These are phyloP conservation scores for Lentinula sp. DNA, from an alignment of 768 basidiomycete species.

Conservation along the genomic window DNA sequence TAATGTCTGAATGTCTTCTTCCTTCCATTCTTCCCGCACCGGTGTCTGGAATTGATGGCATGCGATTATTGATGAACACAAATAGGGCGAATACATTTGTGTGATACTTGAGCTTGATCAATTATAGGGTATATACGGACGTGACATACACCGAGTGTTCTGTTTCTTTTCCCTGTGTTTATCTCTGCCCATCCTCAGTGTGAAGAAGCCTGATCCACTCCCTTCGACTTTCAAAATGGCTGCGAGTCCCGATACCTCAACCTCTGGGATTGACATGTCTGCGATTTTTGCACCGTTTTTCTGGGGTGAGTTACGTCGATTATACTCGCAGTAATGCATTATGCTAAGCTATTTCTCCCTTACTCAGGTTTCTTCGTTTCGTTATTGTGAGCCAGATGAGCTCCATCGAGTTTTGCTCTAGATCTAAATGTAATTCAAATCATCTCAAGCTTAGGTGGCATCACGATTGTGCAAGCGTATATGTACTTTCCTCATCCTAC, in stretches of 20 bases:
- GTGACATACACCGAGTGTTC: no score
- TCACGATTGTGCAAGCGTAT: slow-evolving; percentile 34
- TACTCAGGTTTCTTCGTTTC: slow-evolving; percentile 1
- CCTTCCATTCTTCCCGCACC: background rate
- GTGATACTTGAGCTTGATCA: no score
- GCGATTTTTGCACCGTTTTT: slow-evolving; percentile 2
- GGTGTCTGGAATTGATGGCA: background rate
- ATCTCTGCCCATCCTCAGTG: no score
- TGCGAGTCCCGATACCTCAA: background rate
- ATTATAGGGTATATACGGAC: no score
- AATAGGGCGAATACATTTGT: no score
- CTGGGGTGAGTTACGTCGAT: slow-evolving; percentile 1
- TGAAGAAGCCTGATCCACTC: no score
- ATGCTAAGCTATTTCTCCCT: background rate
- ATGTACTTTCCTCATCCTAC: slow-evolving; percentile 27
- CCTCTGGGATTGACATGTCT: background rate
- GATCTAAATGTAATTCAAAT: background rate
- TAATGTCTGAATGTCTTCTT: background rate
- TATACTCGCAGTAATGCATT: background rate
- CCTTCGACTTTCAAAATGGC: background rate
- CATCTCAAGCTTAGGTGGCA: slow-evolving; percentile 26
- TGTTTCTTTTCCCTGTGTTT: no score
- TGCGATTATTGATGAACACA: background rate
- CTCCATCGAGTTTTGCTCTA: background rate
- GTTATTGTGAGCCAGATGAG: background rate